Percentiles rank a stretch among this genome's conserved stretches.
Conservation (phyloP, 345 rosid species). For the Gossypium longicalyx region DNA sequence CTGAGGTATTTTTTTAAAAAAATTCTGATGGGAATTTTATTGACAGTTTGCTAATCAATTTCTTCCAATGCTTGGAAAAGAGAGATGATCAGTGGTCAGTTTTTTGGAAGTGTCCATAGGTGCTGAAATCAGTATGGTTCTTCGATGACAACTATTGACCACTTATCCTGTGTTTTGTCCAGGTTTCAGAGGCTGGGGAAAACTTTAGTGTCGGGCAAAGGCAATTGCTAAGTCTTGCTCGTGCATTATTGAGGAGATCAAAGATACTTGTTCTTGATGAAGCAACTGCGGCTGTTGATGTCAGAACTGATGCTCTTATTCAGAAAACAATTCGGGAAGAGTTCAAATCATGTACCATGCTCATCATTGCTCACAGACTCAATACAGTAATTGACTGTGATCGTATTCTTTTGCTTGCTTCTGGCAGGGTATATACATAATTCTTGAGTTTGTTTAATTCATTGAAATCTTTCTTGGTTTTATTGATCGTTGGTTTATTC, state of each 20-base stretch:
- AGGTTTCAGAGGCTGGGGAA: conserved; percentile 97
- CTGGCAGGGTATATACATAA: conserved; percentile 63
- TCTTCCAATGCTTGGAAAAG: not conserved
- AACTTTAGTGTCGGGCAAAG: conserved; percentile 98
- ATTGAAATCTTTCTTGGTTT: not conserved
- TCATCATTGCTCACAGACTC: conserved; percentile 93
- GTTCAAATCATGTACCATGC: conserved; percentile 92
- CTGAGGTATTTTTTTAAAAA: conserved; percentile 52
- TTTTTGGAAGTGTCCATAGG: not conserved
- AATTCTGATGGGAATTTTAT: not conserved
- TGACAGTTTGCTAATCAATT: not conserved
- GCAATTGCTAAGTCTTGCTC: conserved; percentile 94
- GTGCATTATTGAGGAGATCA: conserved; percentile 89
- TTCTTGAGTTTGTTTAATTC: not conserved
- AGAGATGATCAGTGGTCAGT: not conserved
- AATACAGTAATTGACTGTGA: conserved; percentile 96
- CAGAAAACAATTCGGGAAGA: conserved; percentile 98
- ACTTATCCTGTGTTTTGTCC: not conserved
- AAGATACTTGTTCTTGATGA: conserved; percentile 98
- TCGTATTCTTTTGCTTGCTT: conserved; percentile 78
- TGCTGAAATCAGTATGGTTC: not conserved
- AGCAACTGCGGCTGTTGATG: conserved; percentile 99
- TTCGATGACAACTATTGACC: not conserved
- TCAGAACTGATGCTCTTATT: conserved; percentile 94
- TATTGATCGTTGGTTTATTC: not conserved